Percentiles rank a stretch among this genome's conserved stretches.
Evolutionary conservation across 805 yeast genomes (phyloP).

Genomic region (Limtongia smithiae): DNA sequence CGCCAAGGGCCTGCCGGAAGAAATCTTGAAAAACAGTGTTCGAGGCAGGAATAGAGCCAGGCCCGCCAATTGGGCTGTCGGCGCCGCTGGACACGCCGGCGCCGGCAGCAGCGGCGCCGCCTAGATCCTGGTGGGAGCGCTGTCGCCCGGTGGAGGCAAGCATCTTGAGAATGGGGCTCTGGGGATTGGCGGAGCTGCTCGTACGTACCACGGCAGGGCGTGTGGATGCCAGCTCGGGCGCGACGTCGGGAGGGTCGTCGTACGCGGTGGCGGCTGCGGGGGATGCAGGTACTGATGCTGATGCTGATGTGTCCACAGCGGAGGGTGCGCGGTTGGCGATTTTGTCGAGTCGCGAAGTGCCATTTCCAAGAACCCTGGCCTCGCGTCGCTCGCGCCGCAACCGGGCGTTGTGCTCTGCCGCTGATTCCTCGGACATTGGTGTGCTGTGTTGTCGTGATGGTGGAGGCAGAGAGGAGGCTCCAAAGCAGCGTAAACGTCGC

Average conservation of each 20-base stretch:
- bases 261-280: background rate
- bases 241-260: slow-evolving; percentile 7
- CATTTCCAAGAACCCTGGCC: slow-evolving; percentile 28
- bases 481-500: no score
- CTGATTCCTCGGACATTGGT: no score
- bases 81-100: background rate
- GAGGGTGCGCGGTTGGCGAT: slow-evolving; percentile 18
- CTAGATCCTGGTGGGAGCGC: slow-evolving; percentile 2
- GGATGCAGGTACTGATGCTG: background rate
- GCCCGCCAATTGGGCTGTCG: no score
- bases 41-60: no score
- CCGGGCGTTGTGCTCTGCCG: slow-evolving; percentile 27
- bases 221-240: slow-evolving; percentile 1
- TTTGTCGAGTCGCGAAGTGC: slow-evolving; percentile 26
- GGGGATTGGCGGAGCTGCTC: slow-evolving; percentile 2
- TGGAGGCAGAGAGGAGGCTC: no score
- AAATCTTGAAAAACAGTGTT: slow-evolving; percentile 11
- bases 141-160: slow-evolving; percentile 13
- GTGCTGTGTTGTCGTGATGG: no score
- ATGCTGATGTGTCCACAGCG: slow-evolving; percentile 1
- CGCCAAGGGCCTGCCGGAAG: slow-evolving; percentile 7
- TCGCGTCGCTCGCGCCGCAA: slow-evolving; percentile 32
- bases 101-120: background rate
- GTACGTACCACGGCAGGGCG: slow-evolving; percentile 1
- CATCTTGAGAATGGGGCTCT: slow-evolving; percentile 19